Evolutionary conservation across 2,329 filamentous ascomycete genomes (phyloP).

Genomic region (Monilinia fructigena): DNA sequence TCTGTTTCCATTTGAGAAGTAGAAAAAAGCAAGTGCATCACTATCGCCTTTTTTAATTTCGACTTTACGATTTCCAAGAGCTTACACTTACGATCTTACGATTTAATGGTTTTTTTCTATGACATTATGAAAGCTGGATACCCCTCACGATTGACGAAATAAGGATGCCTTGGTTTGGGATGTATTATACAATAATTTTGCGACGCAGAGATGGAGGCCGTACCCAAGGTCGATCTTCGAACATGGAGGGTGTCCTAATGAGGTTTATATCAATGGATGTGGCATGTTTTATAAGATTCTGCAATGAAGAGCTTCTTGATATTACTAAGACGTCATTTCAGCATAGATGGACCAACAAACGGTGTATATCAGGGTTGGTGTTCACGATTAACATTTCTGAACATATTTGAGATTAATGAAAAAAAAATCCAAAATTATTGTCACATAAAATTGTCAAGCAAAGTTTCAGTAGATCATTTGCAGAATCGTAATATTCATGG

Average conservation of each 20-base stretch:
- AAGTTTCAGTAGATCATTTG: slow-evolving; percentile 17
- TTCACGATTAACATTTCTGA: background rate
- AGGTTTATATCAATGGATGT: background rate
- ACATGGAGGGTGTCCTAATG: background rate
- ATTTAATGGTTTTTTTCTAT: slow-evolving; percentile 11
- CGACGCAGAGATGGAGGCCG: background rate
- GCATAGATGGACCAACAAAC: background rate
- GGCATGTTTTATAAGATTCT: background rate
- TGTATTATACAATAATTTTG: slow-evolving; percentile 8
- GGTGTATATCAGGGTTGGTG: background rate
- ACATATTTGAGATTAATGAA: background rate
- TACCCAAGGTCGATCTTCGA: background rate
- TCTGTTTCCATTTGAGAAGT: background rate
- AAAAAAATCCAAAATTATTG: background rate
- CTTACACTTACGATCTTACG: slow-evolving; percentile 1
- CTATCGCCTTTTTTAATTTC: background rate
- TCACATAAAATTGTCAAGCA: background rate
- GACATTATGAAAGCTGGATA: slow-evolving; percentile 5
- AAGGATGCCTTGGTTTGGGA: slow-evolving; percentile 9
- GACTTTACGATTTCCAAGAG: background rate
- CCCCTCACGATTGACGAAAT: slow-evolving; percentile 10
- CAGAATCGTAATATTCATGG: slow-evolving; percentile 36
- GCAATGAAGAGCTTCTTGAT: background rate
- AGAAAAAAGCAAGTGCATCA: slow-evolving; percentile 4
- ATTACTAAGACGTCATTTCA: background rate